Evolutionary conservation across 2,329 filamentous ascomycete species (phyloP), one percentile per base, ranked within the genome.

Genomic region (Diaporthe eres): DNA sequence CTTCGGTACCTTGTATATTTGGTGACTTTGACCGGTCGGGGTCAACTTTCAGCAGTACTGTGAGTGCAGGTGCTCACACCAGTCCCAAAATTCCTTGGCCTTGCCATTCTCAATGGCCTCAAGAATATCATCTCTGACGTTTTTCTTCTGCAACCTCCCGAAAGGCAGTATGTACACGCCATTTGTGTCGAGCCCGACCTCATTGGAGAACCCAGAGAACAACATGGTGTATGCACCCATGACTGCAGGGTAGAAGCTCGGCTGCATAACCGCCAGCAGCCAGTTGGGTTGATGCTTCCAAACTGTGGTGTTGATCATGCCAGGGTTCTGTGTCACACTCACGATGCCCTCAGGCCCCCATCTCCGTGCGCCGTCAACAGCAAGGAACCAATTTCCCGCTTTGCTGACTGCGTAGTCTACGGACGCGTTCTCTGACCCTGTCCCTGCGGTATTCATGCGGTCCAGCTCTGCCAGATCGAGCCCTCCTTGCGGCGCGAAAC

Each of bases 181-280:
- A 39, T 77, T 77, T n/a, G 57, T 74, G 0, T 71, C 63, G 6
- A 77, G 28, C 1, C 74, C 57, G 34, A 77, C 31, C 17, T 77
- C 76, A 2, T 44, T 17, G 6, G 53, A 74, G 5, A 77, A 53
- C 0, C 74, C 76, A 4, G 76, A 67, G 25, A 71, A 77, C 39
- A 77, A 10, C 76, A 76, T 76, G 5, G 76, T 77, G 25, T 72
- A 77, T 4, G 65, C 76, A 12, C 76, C 76, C 70, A 71, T 75
- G 25, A 60, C 39, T 1, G 71, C 47, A 12, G 70, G 42, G 39
- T 71, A 67, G 2, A 77, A 74, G 1, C 71, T 75, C 2, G 71
- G 76, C n/a, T 71, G 71, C 57, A 75, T 57, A 1, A 76, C n/a
- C 5, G 74, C 57, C 71, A 74, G 57, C 25, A 74, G 39, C 71